These are phyloP conservation scores for Yamadazyma trypodendri DNA, from an alignment of 1,139 yeast genomes.

Conservation along the genomic window DNA sequence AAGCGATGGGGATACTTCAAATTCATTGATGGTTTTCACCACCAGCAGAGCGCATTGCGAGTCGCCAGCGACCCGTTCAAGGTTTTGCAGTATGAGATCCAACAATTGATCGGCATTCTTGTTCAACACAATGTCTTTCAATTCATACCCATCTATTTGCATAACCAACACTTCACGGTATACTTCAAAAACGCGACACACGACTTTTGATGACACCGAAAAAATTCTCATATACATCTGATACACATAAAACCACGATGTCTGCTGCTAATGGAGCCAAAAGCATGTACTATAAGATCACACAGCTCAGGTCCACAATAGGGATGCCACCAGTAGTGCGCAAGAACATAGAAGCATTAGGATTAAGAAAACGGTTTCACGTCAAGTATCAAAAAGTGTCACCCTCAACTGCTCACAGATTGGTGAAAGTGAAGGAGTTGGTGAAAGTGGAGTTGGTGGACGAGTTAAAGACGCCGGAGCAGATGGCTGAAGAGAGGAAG, in stretches of 20 bases:
- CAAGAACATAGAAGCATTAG: constrained; percentile 68
- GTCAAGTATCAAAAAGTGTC: constrained; percentile 71
- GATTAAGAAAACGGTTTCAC: constrained; percentile 72
- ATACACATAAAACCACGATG: constrained; percentile 10
- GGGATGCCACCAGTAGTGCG: constrained; percentile 75
- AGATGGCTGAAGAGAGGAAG: constrained; percentile 58
- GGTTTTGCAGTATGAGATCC: constrained; percentile 1
- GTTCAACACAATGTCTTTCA: neutral
- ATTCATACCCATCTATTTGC: constrained; percentile 2
- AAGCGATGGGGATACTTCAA: constrained; percentile 56
- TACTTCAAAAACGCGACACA: constrained; percentile 1
- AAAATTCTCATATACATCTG: constrained; percentile 1
- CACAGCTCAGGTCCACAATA: constrained; percentile 78
- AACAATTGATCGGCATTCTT: constrained; percentile 10
- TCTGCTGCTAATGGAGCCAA: constrained; percentile 15
- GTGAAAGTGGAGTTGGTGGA: constrained; percentile 81
- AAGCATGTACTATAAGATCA: constrained; percentile 52
- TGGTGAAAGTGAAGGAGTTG: constrained; percentile 80
- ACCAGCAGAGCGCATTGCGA: neutral
- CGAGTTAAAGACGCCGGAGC: constrained; percentile 42
- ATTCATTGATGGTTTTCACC: constrained; percentile 31
- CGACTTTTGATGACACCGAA: constrained; percentile 5
- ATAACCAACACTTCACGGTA: neutral
- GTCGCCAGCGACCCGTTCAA: neutral
- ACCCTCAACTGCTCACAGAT: constrained; percentile 82